These are phyloP conservation scores for Solanum tacnaense DNA, from an alignment of 257 asterid species.

Conservation along the genomic window DNA sequence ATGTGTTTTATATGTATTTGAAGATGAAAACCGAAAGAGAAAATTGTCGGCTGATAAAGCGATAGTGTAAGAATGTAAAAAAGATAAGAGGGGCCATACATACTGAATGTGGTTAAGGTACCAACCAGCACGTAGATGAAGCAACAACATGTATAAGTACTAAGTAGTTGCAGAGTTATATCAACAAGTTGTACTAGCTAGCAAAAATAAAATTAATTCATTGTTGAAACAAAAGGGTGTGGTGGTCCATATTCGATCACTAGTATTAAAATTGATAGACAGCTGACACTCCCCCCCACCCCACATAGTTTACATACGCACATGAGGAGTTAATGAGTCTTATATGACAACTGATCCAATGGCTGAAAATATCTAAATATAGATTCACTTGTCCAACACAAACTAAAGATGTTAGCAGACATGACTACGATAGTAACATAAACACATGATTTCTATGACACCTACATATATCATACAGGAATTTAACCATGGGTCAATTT, in stretches of 20 bases:
- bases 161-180: neutral
- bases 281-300: neutral
- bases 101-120: constrained; percentile 21
- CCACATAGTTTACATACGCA: neutral
- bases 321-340: neutral
- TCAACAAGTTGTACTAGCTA: neutral
- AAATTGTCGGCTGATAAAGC: neutral
- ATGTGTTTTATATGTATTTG: neutral
- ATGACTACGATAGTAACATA: neutral
- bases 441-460: neutral
- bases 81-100: neutral
- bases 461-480: neutral
- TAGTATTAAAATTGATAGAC: neutral
- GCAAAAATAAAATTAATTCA: neutral
- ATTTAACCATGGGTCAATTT: neutral
- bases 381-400: neutral
- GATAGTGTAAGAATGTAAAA: neutral
- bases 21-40: neutral
- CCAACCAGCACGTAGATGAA: constrained; percentile 37
- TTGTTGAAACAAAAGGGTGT: neutral
- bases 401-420: neutral
- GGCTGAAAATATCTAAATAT: neutral
- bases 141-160: neutral
- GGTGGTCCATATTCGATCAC: neutral
- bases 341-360: neutral